phyloP scores from a whole-genome alignment of 164 flowering plant species.

The Annona cherimola region DNA sequence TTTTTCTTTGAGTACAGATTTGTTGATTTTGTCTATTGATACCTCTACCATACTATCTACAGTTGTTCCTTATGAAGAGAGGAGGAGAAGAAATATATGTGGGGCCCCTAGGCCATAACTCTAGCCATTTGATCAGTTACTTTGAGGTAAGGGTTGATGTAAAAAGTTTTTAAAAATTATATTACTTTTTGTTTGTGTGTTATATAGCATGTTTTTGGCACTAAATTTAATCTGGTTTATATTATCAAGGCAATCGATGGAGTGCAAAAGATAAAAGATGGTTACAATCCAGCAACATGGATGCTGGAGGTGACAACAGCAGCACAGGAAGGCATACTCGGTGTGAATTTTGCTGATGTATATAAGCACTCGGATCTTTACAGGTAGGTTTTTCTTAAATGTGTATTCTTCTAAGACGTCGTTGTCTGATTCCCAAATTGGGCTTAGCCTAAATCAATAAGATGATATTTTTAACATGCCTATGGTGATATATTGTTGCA shows the following conservation, averaged over 20 bases:
- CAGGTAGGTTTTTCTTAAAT: slow-evolving; percentile 13
- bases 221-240: background rate
- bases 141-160: slow-evolving; percentile 43
- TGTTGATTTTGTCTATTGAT: background rate
- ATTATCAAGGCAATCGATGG: slow-evolving; percentile 29
- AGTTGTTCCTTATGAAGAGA: slow-evolving; percentile 47
- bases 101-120: slow-evolving; percentile 42
- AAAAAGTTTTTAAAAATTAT: too few relatives aligned
- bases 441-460: too few relatives aligned
- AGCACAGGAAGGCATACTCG: slow-evolving; percentile 32
- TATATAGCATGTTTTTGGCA: too few relatives aligned
- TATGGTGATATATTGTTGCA: slow-evolving; percentile 11
- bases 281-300: slow-evolving; percentile 51
- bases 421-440: background rate
- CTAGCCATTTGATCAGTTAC: slow-evolving; percentile 39
- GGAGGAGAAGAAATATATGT: slow-evolving; percentile 58
- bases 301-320: slow-evolving; percentile 35
- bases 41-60: slow-evolving; percentile 6
- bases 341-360: slow-evolving; percentile 25
- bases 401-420: background rate
- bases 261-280: slow-evolving; percentile 30
- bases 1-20: background rate
- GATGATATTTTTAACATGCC: background rate
- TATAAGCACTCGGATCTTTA: slow-evolving; percentile 35
- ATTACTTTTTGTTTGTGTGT: too few relatives aligned